Conservation (phyloP, 2,329 filamentous ascomycete genomes). For the Microdochium nivale region DNA sequence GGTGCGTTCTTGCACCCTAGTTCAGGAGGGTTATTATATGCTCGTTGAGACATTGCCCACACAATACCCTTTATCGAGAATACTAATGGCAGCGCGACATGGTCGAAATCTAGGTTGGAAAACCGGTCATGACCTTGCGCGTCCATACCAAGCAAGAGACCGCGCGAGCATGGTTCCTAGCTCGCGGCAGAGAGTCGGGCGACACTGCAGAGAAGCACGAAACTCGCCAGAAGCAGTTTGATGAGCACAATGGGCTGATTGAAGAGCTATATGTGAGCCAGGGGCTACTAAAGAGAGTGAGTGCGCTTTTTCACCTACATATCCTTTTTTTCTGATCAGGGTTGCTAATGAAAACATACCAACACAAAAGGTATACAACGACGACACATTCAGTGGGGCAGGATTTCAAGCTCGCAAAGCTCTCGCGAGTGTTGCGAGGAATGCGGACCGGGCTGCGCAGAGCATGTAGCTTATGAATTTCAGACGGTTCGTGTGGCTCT, state of each 20-base stretch:
- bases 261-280: background rate
- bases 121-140: background rate
- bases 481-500: no score
- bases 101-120: background rate
- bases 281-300: background rate
- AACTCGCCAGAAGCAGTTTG: background rate
- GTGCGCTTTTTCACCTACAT: background rate
- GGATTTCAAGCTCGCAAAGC: background rate
- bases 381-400: background rate
- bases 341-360: no score
- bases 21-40: no score
- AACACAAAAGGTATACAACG: background rate
- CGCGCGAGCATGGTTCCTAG: background rate
- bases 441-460: no score
- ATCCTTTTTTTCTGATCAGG: background rate
- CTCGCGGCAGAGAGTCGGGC: background rate
- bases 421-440: no score
- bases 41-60: background rate
- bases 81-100: background rate
- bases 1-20: background rate
- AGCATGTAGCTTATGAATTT: no score
- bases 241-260: background rate
- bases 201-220: background rate
- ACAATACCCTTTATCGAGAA: background rate
- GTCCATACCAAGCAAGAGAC: background rate